Evolutionary conservation across 345 rosid species (phyloP), one percentile per base, ranked within the genome.

Genomic region (Clarkia xantiana): DNA sequence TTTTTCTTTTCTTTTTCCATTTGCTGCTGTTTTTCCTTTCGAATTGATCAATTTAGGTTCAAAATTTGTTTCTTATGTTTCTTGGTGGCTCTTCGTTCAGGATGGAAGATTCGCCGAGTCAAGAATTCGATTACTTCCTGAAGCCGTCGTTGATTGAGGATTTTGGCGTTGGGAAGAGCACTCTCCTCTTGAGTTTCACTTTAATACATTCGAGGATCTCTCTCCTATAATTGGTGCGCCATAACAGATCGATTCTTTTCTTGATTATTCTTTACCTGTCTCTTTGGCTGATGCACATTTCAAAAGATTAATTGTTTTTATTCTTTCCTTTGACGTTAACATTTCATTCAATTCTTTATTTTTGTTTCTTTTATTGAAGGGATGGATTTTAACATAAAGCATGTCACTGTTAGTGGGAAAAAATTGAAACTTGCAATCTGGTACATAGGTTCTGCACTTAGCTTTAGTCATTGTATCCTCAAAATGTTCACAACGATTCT

Each of bases 81-180:
- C 36, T 29, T 5, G 36, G 9, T 29, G 36, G 8, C 36, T 29
- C 6, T 4, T 29, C 36, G 4, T 29, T 29, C 36, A 29, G 36
- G 36, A 29, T 29, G 36, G 36, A 29, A 29, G 36, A 7, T 29
- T 29, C 36, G 36, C 6, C 36, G 36, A 29, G 36, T 29, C 36
- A 29, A 10, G 36, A 29, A 10, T 29, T 29, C 54, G 84, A 81
- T 56, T 76, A 71, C 65, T 62, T 78, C 71, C 78, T 81, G 61
- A 78, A 81, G 64, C 53, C 76, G 63, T 42, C 78, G 54, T 15
- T 81, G 62, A 81, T 81, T 38, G 85, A 85, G 38, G 89, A 81
- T 65, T 81, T 85, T 39, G 85, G 89, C 54, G 89, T 81, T 40
- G 89, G 89, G 14, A 81, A 81, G 60, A 81, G 89, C 54, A 68